Evolutionary conservation across 345 rosid species (phyloP).

Genomic region (Melastoma malabathricum): DNA sequence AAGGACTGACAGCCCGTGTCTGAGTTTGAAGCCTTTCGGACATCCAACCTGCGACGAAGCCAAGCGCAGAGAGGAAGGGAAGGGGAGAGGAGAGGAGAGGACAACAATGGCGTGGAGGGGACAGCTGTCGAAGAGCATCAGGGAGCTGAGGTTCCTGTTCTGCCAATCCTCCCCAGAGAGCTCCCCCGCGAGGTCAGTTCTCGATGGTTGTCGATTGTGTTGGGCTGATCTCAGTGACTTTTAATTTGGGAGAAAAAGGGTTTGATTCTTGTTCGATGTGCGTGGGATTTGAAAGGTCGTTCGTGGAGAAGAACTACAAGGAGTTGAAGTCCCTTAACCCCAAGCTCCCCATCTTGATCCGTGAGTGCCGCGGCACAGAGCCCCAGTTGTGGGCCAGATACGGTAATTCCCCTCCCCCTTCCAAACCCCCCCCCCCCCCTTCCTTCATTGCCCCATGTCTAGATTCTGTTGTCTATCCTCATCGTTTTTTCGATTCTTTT

Average conservation of each 20-base stretch:
- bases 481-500: too few relatives aligned
- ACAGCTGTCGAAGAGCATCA: constrained; percentile 12
- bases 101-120: constrained; percentile 15
- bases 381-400: constrained; percentile 98
- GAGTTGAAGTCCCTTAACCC: constrained; percentile 83
- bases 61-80: not conserved
- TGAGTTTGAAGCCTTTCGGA: too few relatives aligned
- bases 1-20: too few relatives aligned
- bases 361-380: constrained; percentile 63
- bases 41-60: not conserved
- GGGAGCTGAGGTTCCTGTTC: constrained; percentile 55
- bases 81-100: not conserved
- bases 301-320: constrained; percentile 79
- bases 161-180: constrained; percentile 69
- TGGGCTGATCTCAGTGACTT: too few relatives aligned
- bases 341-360: constrained; percentile 69
- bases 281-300: constrained; percentile 25
- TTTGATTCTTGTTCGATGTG: not conserved
- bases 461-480: not conserved
- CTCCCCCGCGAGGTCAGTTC: constrained; percentile 42
- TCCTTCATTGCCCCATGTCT: not conserved
- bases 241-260: not conserved
- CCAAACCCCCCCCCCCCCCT: not conserved
- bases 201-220: not conserved
- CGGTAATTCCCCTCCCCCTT: constrained; percentile 22